Evolutionary conservation across 768 basidiomycete species (phyloP), one percentile per base, ranked within the genome.

Genomic region (Ramaria rubella): DNA sequence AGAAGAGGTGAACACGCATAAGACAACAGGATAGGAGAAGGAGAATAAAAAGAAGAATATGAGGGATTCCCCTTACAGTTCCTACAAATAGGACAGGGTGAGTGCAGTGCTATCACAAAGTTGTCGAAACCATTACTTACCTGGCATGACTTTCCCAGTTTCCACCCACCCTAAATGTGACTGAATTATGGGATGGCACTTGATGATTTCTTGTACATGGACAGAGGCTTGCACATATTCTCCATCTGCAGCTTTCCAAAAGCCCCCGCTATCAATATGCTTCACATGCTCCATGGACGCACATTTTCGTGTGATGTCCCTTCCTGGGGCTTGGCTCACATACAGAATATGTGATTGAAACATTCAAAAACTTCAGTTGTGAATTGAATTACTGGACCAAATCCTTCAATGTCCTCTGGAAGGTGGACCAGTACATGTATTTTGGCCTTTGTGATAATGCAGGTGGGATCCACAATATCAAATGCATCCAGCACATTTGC

Each of bases 401-500:
- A 72, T 0, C 65, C 65, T 36, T n/a, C 3, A 19, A 54, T 34
- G 17, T 52, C 38, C 7, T 58, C 53, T 5, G 23, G 9, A 21
- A 74, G 69, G 1, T 67, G 63, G 8, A 21, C 19, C 9, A 75
- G 66, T 1, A 72, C 33, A 45, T 73, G 73, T 2, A 72, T 60
- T 49, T 74, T 74, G 38, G 63, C 31, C 49, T 73, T 72, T 0
- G 58, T 42, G 5, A 68, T 58, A 9, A 75, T 69, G 52, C 60
- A 71, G 17, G 67, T 64, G 4, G 73, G 70, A 52, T 75, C 70
- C 3, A 75, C 48, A 3, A 58, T 19, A 0, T 68, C 71, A 5
- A 66, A 66, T 15, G 65, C 57, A 52, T 75, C 71, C 6, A 74
- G 69, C 0, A 75, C 69, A 60, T 76, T 76, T 1, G 60, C 68